These are phyloP conservation scores for Gossypium trilobum DNA, from an alignment of 441 rosid genomes.

Conservation along the genomic window DNA sequence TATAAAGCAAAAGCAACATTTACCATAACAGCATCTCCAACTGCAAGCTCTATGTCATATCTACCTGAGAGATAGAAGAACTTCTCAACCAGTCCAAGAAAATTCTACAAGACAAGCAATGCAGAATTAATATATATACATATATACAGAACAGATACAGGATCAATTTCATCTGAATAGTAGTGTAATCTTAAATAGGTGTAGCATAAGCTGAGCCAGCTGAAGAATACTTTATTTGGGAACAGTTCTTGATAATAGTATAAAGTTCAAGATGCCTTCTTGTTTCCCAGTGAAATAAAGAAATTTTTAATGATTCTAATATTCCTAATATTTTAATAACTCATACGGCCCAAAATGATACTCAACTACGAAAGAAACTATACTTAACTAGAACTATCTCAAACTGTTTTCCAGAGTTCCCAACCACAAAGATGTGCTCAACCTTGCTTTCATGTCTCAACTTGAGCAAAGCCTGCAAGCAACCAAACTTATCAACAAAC, in stretches of 20 bases:
- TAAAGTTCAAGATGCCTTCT: background rate
- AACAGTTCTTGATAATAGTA: background rate
- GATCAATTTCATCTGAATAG: background rate
- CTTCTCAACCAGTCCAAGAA: constrained; percentile 83
- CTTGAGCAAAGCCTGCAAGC: constrained; percentile 73
- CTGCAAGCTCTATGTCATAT: constrained; percentile 67
- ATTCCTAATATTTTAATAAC: background rate
- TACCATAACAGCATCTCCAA: constrained; percentile 92
- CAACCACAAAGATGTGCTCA: constrained; percentile 75
- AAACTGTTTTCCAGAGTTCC: constrained; percentile 60
- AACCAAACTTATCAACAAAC: constrained; percentile 27
- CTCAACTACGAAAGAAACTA: constrained; percentile 5
- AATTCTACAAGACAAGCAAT: constrained; percentile 46
- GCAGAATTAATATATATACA: constrained; percentile 11
- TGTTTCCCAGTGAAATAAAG: background rate
- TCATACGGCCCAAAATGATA: background rate
- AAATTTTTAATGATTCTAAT: background rate
- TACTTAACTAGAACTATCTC: constrained; percentile 70
- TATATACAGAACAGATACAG: background rate
- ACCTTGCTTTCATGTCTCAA: constrained; percentile 73
- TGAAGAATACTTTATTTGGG: background rate
- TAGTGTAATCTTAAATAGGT: background rate
- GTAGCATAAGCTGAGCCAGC: background rate
- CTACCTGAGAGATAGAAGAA: constrained; percentile 78
- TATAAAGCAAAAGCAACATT: constrained; percentile 15